phyloP scores from a whole-genome alignment of 208 protist genomes.

The Borovskyia barvae region DNA sequence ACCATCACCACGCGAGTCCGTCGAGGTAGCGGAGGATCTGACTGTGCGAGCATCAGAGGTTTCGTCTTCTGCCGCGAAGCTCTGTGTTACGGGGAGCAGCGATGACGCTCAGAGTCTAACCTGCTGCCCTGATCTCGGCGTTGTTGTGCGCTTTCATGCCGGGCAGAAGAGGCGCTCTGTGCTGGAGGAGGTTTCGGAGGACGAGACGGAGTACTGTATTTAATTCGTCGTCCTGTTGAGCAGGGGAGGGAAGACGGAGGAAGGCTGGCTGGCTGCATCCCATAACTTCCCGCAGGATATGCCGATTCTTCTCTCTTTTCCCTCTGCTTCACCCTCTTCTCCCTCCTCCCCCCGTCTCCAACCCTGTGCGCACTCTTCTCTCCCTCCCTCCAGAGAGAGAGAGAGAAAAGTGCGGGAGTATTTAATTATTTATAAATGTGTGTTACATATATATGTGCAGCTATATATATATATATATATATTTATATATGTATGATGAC shows the following conservation, averaged over 20 bases:
- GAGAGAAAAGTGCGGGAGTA: background rate
- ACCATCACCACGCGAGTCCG: background rate
- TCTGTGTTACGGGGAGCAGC: background rate
- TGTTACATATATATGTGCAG: background rate
- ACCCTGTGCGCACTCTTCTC: too few relatives aligned
- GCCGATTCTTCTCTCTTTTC: background rate
- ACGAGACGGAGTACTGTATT: conserved; percentile 59
- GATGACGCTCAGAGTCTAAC: background rate
- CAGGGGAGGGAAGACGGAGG: too few relatives aligned
- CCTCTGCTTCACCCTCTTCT: background rate
- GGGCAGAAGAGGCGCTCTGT: conserved; percentile 33
- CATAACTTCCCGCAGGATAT: too few relatives aligned
- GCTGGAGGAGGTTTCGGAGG: conserved; percentile 21
- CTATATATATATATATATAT: background rate
- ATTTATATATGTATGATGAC: background rate
- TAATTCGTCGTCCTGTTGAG: too few relatives aligned
- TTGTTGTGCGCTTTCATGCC: conserved; percentile 17
- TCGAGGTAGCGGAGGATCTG: background rate
- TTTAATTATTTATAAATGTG: background rate
- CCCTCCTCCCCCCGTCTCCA: background rate
- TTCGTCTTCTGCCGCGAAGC: background rate
- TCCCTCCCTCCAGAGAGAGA: background rate
- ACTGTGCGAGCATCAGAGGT: background rate
- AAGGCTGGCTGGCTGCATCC: too few relatives aligned
- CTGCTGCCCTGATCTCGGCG: conserved; percentile 7